A percentile compares a stretch with the other conserved stretches of the same genome.
Evolutionary conservation across 306 rosid genomes (phyloP).

Genomic region (Hippophae rhamnoides): DNA sequence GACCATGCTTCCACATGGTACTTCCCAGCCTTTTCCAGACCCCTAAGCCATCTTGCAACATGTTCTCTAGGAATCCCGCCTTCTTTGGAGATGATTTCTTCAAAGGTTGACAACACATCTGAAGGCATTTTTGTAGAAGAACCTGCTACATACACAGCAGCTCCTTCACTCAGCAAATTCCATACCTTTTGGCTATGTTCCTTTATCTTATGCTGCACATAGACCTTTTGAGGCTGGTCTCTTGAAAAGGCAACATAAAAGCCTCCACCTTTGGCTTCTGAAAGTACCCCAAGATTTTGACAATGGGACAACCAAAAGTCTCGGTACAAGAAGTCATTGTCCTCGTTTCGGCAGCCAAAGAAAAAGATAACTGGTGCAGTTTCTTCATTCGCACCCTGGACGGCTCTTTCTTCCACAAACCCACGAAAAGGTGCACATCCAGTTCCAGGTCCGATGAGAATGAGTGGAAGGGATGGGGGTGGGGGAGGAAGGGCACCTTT

Average conservation of each 20-base stretch:
- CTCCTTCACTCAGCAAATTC: constrained; percentile 61
- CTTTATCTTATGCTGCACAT: constrained; percentile 79
- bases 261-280: constrained; percentile 75
- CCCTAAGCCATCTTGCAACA: constrained; percentile 65
- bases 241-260: constrained; percentile 79
- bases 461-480: constrained; percentile 64
- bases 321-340: constrained; percentile 53
- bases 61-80: constrained; percentile 49
- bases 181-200: constrained; percentile 59
- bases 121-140: constrained; percentile 89
- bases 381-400: constrained; percentile 34
- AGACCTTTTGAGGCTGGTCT: constrained; percentile 70
- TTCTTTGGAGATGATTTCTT: constrained; percentile 62
- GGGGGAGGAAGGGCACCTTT: constrained; percentile 81
- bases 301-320: constrained; percentile 70
- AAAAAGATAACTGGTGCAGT: constrained; percentile 50
- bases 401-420: constrained; percentile 74
- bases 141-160: constrained; percentile 77
- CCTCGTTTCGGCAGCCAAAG: too few relatives aligned
- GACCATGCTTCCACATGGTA: constrained; percentile 83
- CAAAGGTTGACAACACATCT: constrained; percentile 68
- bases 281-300: constrained; percentile 49
- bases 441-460: constrained; percentile 88
- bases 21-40: constrained; percentile 59
- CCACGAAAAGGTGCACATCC: constrained; percentile 94